A percentile compares a stretch with the other conserved stretches of the same genome.
Conservation (phyloP, 2,329 filamentous ascomycete species). For the Alternaria tenuissima region DNA sequence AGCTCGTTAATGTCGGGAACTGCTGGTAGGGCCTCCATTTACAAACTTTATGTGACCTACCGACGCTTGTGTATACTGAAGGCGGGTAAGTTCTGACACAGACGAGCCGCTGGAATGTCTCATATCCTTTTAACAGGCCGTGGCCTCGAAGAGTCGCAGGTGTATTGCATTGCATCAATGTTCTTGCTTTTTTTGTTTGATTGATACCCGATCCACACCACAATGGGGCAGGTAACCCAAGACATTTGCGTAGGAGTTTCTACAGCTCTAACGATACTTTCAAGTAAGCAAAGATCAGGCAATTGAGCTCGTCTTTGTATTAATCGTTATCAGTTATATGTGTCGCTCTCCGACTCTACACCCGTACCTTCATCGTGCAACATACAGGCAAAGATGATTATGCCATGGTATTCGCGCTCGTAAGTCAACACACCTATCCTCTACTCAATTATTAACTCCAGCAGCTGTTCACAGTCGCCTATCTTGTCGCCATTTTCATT, state of each 20-base stretch:
- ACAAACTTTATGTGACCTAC: constrained; percentile 4
- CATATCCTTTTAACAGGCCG: constrained; percentile 1
- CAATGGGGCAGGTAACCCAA: constrained; percentile 17
- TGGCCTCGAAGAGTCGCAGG: neutral
- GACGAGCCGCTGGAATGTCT: neutral
- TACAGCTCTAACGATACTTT: constrained; percentile 32
- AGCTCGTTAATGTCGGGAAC: neutral
- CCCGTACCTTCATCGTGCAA: constrained; percentile 29
- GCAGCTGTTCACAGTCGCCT: constrained; percentile 37
- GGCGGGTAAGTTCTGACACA: neutral
- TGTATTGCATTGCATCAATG: neutral
- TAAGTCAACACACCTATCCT: constrained; percentile 18
- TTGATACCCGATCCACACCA: neutral
- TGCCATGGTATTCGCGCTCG: constrained; percentile 39
- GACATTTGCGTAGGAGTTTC: constrained; percentile 31
- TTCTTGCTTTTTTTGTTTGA: neutral
- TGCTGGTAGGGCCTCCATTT: constrained; percentile 3
- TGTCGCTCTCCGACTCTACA: constrained; percentile 34
- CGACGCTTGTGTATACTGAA: neutral
- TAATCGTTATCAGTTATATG: constrained; percentile 31
- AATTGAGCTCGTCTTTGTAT: neutral
- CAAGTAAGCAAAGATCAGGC: constrained; percentile 21
- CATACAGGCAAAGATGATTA: constrained; percentile 43
- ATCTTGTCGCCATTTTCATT: constrained; percentile 34
- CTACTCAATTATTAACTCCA: neutral